These are phyloP conservation scores for Synchytrium microbalum DNA, from an alignment of 371 early-diverging fungal genomes.

Conservation along the genomic window DNA sequence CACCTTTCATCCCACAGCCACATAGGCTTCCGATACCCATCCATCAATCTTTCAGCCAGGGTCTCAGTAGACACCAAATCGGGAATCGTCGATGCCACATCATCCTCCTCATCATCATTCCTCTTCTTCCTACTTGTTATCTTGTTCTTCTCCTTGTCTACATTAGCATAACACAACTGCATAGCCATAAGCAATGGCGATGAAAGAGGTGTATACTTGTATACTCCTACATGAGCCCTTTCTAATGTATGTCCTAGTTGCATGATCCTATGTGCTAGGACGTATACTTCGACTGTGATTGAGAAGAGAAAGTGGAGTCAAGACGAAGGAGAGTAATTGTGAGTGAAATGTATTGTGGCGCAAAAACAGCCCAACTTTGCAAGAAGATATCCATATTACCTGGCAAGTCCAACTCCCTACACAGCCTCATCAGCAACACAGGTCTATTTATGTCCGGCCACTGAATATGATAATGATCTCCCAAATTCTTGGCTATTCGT, in stretches of 20 bases:
- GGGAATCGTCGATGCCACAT: no score
- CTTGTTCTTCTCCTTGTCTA: not conserved
- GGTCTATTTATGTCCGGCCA: slow-evolving; percentile 1
- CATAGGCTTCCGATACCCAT: no score
- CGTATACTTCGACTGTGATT: not conserved
- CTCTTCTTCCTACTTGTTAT: no score
- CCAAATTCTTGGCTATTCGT: not conserved
- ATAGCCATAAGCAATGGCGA: not conserved
- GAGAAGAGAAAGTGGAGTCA: no score
- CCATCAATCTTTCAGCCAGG: no score
- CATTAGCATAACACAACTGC: not conserved
- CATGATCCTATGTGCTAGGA: not conserved
- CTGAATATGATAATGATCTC: not conserved
- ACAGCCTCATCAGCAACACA: not conserved
- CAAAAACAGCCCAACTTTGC: not conserved
- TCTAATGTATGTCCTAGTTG: not conserved
- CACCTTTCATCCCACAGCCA: no score
- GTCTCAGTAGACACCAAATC: no score
- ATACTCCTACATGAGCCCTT: not conserved
- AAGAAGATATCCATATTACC: not conserved
- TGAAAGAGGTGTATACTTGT: not conserved
- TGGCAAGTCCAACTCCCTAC: not conserved
- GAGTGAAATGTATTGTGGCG: not conserved
- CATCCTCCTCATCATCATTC: no score
- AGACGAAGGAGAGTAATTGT: not conserved